Conservation (phyloP, 768 basidiomycete genomes). For the Mrakia blollopis region DNA sequence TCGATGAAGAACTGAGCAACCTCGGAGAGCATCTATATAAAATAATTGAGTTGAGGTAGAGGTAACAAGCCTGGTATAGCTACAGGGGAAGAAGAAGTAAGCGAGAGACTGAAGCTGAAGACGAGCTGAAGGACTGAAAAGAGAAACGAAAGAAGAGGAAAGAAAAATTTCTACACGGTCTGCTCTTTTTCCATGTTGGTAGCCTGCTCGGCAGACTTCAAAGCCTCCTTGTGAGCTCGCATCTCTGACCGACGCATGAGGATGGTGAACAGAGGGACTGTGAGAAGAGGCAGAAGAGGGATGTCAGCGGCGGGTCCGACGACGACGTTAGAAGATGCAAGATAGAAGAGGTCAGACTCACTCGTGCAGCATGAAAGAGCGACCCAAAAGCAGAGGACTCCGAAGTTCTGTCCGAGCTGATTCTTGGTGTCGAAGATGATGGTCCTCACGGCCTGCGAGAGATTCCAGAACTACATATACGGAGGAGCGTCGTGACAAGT, state of each 20-base stretch:
- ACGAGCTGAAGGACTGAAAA: neutral
- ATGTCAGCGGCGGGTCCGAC: neutral
- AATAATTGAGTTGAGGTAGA: neutral
- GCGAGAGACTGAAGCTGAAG: neutral
- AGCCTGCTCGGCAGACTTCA: neutral
- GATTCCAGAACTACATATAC: constrained; percentile 65
- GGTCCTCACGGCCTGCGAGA: constrained; percentile 57
- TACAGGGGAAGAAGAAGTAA: neutral
- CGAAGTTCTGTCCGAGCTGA: constrained; percentile 43
- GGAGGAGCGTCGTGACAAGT: neutral
- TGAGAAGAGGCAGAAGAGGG: neutral
- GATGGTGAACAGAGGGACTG: constrained; percentile 39
- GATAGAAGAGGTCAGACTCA: neutral
- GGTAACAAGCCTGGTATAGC: no score
- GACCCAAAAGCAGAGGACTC: constrained; percentile 43
- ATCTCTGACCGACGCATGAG: constrained; percentile 36
- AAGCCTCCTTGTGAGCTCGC: neutral
- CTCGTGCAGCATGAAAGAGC: constrained; percentile 45
- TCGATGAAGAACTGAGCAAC: neutral
- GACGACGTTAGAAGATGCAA: neutral
- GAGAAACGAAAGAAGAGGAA: neutral
- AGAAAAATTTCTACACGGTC: neutral
- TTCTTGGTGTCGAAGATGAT: constrained; percentile 65
- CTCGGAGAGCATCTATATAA: neutral
- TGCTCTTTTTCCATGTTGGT: neutral